Evolutionary conservation across 495 filamentous ascomycete species (phyloP).

Genomic region (Oidiodendron maius): DNA sequence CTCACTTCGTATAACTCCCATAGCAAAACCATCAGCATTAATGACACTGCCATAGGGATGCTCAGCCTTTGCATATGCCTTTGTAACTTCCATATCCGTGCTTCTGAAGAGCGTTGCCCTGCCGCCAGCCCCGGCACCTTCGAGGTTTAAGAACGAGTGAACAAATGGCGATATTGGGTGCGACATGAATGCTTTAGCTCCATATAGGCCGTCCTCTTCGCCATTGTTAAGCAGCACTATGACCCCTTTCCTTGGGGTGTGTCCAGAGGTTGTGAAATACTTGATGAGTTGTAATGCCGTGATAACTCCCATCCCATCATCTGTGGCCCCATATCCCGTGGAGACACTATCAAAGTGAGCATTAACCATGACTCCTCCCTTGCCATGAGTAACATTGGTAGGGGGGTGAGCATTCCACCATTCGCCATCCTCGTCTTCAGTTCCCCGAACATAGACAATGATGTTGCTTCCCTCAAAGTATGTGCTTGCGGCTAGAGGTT

Average conservation of each 20-base stretch:
- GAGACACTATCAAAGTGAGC: conserved; percentile 95
- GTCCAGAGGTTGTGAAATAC: conserved; percentile 74
- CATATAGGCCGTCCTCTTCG: conserved; percentile 91
- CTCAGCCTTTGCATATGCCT: conserved; percentile 60
- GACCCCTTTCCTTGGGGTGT: conserved; percentile 72
- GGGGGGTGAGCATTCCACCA: conserved; percentile 53
- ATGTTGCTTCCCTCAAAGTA: conserved; percentile 95
- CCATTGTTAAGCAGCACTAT: conserved; percentile 91
- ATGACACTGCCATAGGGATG: conserved; percentile 82
- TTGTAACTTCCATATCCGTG: conserved; percentile 82
- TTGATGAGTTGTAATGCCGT: conserved; percentile 81
- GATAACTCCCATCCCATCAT: conserved; percentile 87
- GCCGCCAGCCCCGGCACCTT: conserved; percentile 91
- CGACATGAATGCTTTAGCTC: conserved; percentile 77
- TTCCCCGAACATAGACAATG: conserved; percentile 83
- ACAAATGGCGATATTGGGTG: conserved; percentile 72
- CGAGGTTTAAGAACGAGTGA: conserved; percentile 87
- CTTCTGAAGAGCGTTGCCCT: conserved; percentile 80
- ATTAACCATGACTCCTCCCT: conserved; percentile 83
- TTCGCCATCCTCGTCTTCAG: conserved; percentile 56
- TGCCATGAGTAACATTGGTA: conserved; percentile 42
- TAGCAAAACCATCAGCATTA: conserved; percentile 74
- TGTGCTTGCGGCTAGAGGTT: conserved; percentile 40
- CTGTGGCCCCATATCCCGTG: conserved; percentile 83
- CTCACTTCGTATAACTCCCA: conserved; percentile 69